A percentile compares a stretch with the other conserved stretches of the same genome.
Conservation (phyloP, 805 yeast species). For the Candida endomychidarum region DNA sequence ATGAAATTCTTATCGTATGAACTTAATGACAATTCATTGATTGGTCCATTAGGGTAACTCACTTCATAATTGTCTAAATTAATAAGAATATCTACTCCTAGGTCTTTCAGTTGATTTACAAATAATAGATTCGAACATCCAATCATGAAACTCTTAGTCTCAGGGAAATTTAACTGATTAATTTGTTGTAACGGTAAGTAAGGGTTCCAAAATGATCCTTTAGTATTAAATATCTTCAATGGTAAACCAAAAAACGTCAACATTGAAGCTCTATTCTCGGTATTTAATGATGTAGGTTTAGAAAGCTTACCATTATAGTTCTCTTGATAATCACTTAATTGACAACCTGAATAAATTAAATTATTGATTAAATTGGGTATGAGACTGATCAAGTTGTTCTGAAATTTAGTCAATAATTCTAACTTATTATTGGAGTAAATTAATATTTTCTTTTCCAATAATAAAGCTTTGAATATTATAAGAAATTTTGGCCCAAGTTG, state of each 20-base stretch:
- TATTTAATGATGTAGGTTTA: conserved; percentile 65
- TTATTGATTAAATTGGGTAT: conserved; percentile 77
- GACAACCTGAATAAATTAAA: conserved; percentile 78
- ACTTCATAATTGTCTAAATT: conserved; percentile 61
- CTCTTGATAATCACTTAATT: conserved; percentile 54
- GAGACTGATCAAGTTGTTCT: conserved; percentile 78
- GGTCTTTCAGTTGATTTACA: conserved; percentile 56
- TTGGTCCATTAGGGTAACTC: conserved; percentile 39
- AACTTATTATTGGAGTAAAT: conserved; percentile 76
- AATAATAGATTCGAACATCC: conserved; percentile 89
- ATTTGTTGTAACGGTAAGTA: conserved; percentile 93
- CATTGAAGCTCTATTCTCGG: conserved; percentile 77
- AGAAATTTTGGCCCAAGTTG: conserved; percentile 60
- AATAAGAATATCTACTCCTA: conserved; percentile 68
- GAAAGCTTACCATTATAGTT: conserved; percentile 47
- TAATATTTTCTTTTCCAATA: conserved; percentile 72
- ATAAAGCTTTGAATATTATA: conserved; percentile 69
- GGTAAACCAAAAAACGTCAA: conserved; percentile 85
- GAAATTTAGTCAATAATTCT: conserved; percentile 76
- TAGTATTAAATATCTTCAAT: conserved; percentile 72
- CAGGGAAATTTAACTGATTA: conserved; percentile 60
- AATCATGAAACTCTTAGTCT: conserved; percentile 64
- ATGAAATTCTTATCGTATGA: conserved; percentile 73
- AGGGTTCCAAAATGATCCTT: conserved; percentile 87
- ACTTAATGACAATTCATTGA: conserved; percentile 29